phyloP scores from a whole-genome alignment of 306 rosid genomes.

The Pterocarpus santalinus region DNA sequence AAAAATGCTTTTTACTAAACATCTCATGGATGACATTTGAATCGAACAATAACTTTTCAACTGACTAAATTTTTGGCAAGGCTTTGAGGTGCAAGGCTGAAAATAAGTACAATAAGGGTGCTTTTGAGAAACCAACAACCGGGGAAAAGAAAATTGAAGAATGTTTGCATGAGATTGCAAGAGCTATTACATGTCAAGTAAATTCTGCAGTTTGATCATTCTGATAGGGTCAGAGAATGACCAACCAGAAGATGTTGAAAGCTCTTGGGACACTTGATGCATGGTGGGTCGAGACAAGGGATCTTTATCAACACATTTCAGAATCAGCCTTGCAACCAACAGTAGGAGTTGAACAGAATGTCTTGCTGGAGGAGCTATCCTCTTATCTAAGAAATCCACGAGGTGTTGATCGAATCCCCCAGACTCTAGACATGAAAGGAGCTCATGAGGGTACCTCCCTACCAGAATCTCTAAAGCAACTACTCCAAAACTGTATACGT shows the following conservation, averaged over 20 bases:
- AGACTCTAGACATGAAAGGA: constrained; percentile 21
- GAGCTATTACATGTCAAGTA: constrained; percentile 1
- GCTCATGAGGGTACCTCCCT: constrained; percentile 40
- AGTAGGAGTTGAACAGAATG: not conserved
- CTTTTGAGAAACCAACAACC: not conserved
- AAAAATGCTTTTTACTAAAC: too few relatives aligned
- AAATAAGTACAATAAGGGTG: not conserved
- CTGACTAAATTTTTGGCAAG: too few relatives aligned
- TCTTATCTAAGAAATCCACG: constrained; percentile 43
- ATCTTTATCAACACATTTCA: constrained; percentile 35
- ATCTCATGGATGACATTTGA: too few relatives aligned
- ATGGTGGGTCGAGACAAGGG: constrained; percentile 41
- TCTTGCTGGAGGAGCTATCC: constrained; percentile 27
- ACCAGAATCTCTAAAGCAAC: constrained; percentile 38
- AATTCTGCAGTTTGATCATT: constrained; percentile 31
- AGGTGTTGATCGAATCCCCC: constrained; percentile 21
- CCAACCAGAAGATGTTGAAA: not conserved
- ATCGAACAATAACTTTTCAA: too few relatives aligned
- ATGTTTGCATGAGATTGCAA: not conserved
- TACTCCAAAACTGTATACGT: constrained; percentile 45
- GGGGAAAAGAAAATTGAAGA: not conserved
- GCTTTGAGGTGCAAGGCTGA: too few relatives aligned
- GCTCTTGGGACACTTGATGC: constrained; percentile 36
- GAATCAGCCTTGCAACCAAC: constrained; percentile 4
- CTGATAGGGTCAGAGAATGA: constrained; percentile 18